Percentiles rank a stretch among this genome's conserved stretches.
Evolutionary conservation across 306 rosid species (phyloP).

Genomic region (Coriaria nepalensis): DNA sequence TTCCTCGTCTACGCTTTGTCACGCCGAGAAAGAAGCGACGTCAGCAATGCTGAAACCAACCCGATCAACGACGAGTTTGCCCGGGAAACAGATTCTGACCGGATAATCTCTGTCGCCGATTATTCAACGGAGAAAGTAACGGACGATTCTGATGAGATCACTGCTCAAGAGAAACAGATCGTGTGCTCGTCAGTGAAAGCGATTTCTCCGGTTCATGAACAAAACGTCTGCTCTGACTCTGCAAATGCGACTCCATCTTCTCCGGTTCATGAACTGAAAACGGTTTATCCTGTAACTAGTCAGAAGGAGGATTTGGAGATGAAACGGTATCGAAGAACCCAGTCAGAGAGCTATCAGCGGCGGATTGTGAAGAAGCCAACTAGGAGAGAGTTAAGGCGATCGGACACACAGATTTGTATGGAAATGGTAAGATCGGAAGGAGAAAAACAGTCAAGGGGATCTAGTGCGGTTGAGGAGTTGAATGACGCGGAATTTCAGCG

Average conservation of each 20-base stretch:
- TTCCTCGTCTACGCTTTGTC: conserved; percentile 32
- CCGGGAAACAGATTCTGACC: conserved; percentile 1
- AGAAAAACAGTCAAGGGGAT: conserved; percentile 5
- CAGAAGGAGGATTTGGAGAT: conserved; percentile 12
- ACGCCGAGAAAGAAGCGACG: conserved; percentile 1
- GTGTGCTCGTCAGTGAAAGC: conserved; percentile 9
- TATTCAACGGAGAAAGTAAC: background rate
- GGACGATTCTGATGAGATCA: background rate
- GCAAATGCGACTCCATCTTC: background rate
- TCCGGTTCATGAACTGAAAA: background rate
- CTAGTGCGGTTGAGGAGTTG: conserved; percentile 29
- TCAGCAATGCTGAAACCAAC: conserved; percentile 2
- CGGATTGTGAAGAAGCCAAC: conserved; percentile 9
- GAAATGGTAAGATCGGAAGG: background rate
- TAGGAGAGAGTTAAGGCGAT: conserved; percentile 17
- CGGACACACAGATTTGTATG: conserved; percentile 11
- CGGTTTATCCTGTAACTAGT: background rate
- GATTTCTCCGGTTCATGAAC: background rate
- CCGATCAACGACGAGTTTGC: conserved; percentile 13
- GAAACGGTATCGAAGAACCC: conserved; percentile 32
- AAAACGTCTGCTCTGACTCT: background rate
- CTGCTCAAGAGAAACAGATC: conserved; percentile 1
- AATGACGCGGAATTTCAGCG: conserved; percentile 56
- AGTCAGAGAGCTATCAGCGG: conserved; percentile 30
- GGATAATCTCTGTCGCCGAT: background rate